Evolutionary conservation across 129 eudicot genomes (phyloP).

Genomic region (Centaurea solstitialis): DNA sequence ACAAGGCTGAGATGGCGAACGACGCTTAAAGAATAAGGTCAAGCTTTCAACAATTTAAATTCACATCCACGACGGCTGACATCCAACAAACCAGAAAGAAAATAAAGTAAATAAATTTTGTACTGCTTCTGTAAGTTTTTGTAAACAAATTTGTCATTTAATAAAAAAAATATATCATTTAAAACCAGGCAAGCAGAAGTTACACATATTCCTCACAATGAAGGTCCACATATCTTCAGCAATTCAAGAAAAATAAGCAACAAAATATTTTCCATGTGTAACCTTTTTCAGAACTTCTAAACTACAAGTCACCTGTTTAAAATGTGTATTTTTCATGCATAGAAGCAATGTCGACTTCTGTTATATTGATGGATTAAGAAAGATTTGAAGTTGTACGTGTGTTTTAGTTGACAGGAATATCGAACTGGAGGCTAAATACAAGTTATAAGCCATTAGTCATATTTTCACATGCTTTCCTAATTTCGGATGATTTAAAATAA

Average conservation of each 20-base stretch:
- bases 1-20: background rate
- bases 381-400: background rate
- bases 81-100: background rate
- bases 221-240: constrained; percentile 2
- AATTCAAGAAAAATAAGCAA: constrained; percentile 2
- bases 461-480: background rate
- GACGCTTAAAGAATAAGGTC: background rate
- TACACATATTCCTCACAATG: background rate
- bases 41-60: background rate
- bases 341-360: background rate
- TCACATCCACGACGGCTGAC: background rate
- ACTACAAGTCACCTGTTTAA: background rate
- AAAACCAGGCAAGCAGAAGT: background rate
- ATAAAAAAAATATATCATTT: background rate
- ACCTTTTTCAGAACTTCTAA: constrained; percentile 6
- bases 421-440: background rate
- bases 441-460: background rate
- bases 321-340: background rate
- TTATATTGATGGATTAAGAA: background rate
- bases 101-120: background rate
- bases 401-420: background rate
- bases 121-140: background rate
- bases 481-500: background rate
- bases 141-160: background rate
- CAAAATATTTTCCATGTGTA: constrained; percentile 5